Evolutionary conservation across 2,329 filamentous ascomycete species (phyloP).

Genomic region (Chalaropsis ovoidea): DNA sequence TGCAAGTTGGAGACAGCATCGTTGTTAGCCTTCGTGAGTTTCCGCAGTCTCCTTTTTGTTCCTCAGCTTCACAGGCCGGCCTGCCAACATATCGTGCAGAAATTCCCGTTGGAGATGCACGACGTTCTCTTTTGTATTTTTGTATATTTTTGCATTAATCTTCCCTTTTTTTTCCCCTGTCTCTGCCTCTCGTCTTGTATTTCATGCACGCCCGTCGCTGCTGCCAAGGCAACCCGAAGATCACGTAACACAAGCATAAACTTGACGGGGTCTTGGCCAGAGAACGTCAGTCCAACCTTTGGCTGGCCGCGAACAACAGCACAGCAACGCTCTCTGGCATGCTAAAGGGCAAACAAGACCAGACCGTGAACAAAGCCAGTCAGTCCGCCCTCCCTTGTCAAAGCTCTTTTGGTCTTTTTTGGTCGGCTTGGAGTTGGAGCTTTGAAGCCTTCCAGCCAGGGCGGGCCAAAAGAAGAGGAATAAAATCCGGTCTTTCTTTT

Average conservation of each 20-base stretch:
- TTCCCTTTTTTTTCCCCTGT: too few species aligned
- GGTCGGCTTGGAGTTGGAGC: neutral
- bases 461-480: neutral
- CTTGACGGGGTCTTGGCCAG: neutral
- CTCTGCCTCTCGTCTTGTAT: neutral
- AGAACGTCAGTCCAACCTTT: neutral
- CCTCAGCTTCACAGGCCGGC: neutral
- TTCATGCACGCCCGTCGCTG: neutral
- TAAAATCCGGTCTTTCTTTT: neutral
- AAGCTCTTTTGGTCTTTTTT: neutral
- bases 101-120: too few species aligned
- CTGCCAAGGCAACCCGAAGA: neutral
- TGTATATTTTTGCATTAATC: neutral
- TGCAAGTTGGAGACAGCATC: neutral
- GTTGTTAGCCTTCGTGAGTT: neutral
- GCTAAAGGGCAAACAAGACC: neutral
- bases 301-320: neutral
- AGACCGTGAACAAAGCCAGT: neutral
- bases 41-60: neutral
- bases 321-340: neutral
- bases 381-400: neutral
- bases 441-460: neutral
- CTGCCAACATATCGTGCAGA: too few species aligned
- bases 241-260: slow-evolving; percentile 8
- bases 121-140: too few species aligned